A percentile compares a stretch with the other conserved stretches of the same genome.
Evolutionary conservation across 371 early-diverging fungal species (phyloP).

Genomic region (Syncephalastrum contaminatum): DNA sequence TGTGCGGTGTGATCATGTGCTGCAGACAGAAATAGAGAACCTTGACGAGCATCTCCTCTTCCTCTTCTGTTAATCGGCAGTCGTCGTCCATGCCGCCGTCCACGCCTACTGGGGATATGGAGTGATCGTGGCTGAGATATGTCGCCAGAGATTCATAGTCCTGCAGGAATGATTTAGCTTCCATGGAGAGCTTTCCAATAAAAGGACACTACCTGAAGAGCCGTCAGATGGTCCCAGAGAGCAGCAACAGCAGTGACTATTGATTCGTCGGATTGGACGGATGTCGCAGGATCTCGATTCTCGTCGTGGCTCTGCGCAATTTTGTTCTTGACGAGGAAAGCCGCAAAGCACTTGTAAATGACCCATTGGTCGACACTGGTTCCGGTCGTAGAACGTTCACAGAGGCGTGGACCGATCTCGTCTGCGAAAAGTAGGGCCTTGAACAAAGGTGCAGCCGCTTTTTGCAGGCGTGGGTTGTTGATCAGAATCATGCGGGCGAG

Average conservation of each 20-base stretch:
- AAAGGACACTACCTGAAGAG: conserved; percentile 15
- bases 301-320: conserved; percentile 22
- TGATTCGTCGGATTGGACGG: conserved; percentile 25
- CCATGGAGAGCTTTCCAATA: not conserved
- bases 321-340: conserved; percentile 49
- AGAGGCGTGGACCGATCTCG: not conserved
- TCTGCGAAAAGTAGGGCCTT: conserved; percentile 30
- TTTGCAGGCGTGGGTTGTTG: conserved; percentile 39
- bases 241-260: conserved; percentile 54
- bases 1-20: conserved; percentile 24
- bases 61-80: conserved; percentile 58
- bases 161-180: conserved; percentile 12
- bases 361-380: conserved; percentile 49
- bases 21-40: conserved; percentile 38
- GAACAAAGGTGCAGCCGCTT: conserved; percentile 52
- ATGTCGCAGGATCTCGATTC: conserved; percentile 5
- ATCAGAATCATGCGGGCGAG: conserved; percentile 29
- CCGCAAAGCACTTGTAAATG: conserved; percentile 55
- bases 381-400: not conserved
- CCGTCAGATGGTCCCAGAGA: conserved; percentile 52
- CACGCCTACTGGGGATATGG: conserved; percentile 21
- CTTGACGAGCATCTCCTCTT: conserved; percentile 63
- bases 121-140: conserved; percentile 61
- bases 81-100: conserved; percentile 25
- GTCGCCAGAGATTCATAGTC: conserved; percentile 60